A percentile compares a stretch with the other conserved stretches of the same genome.
Evolutionary conservation across 1,284 basidiomycete species (phyloP).

Genomic region (Apiotrichum brassicae): DNA sequence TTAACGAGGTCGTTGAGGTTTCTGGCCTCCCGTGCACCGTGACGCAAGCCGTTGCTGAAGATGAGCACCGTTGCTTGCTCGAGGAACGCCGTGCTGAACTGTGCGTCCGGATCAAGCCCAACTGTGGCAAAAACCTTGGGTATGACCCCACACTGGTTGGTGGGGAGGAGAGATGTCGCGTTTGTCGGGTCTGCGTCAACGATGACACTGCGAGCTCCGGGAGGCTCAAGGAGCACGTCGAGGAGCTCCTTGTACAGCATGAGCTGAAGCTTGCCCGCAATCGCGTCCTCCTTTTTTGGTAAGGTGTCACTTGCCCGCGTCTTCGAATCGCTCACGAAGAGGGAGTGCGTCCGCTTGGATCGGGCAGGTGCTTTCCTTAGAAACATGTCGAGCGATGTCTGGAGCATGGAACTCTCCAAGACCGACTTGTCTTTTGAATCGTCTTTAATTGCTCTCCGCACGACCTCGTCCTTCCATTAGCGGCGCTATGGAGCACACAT

Average conservation of each 20-base stretch:
- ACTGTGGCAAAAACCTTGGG: conserved; percentile 51
- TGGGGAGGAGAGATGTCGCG: neutral
- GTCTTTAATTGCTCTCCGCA: too few relatives aligned
- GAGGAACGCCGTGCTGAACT: conserved; percentile 58
- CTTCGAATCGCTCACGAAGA: conserved; percentile 69
- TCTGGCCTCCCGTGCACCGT: conserved; percentile 20
- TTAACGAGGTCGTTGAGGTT: conserved; percentile 33
- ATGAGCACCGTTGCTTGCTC: conserved; percentile 51
- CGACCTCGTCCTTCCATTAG: conserved; percentile 53
- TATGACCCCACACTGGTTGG: neutral
- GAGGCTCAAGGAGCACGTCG: conserved; percentile 40
- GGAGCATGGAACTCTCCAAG: too few relatives aligned
- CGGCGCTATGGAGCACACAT: conserved; percentile 18
- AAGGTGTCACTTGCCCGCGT: conserved; percentile 56
- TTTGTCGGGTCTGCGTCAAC: neutral
- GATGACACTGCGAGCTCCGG: too few relatives aligned
- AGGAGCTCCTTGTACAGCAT: conserved; percentile 77
- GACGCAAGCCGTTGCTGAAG: conserved; percentile 35
- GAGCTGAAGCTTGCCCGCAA: conserved; percentile 65
- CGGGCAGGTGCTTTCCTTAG: conserved; percentile 25
- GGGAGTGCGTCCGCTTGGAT: conserved; percentile 26
- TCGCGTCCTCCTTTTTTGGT: conserved; percentile 59
- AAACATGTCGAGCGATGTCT: conserved; percentile 15
- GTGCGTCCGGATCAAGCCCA: conserved; percentile 48
- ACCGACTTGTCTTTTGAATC: too few relatives aligned